A percentile compares a stretch with the other conserved stretches of the same genome.
Conservation (phyloP, 2,329 filamentous ascomycete genomes). For the Alternaria ethzedia region DNA sequence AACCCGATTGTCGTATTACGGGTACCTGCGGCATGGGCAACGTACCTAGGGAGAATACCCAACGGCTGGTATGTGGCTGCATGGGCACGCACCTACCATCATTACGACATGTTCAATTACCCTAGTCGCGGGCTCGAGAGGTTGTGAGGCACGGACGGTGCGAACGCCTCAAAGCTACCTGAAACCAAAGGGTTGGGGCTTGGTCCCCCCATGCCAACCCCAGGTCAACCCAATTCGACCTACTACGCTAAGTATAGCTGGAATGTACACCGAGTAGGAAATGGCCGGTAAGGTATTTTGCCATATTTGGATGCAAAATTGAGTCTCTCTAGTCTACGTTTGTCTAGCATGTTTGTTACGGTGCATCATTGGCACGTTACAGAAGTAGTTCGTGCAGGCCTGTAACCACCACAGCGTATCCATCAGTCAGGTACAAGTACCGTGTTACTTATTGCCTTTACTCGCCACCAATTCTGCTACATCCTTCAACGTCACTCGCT, state of each 20-base stretch:
- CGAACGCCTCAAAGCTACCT: conserved; percentile 26
- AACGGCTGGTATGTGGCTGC: conserved; percentile 26
- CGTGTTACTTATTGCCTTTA: conserved; percentile 18
- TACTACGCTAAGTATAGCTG: conserved; percentile 41
- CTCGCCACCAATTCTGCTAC: conserved; percentile 21
- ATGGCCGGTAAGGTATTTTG: conserved; percentile 43
- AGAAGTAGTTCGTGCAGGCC: conserved; percentile 34
- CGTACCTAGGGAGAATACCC: conserved; percentile 19
- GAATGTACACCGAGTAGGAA: conserved; percentile 40
- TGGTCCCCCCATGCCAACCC: conserved; percentile 42
- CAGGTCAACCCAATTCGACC: conserved; percentile 16
- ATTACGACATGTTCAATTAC: conserved; percentile 33
- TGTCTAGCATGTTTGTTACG: conserved; percentile 44
- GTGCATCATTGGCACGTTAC: conserved; percentile 38
- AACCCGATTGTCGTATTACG: conserved; percentile 21
- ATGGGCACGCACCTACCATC: conserved; percentile 33
- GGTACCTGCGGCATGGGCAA: conserved; percentile 24
- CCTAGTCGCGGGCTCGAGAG: conserved; percentile 18
- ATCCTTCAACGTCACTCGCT: conserved; percentile 6
- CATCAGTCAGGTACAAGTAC: conserved; percentile 33
- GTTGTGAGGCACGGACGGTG: conserved; percentile 23
- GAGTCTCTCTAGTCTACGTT: conserved; percentile 47
- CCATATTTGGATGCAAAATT: conserved; percentile 27
- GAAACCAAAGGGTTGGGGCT: conserved; percentile 37
- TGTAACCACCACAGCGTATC: conserved; percentile 16